Conservation (phyloP, 139 green algal genomes). For the Picochlorum sp. region DNA sequence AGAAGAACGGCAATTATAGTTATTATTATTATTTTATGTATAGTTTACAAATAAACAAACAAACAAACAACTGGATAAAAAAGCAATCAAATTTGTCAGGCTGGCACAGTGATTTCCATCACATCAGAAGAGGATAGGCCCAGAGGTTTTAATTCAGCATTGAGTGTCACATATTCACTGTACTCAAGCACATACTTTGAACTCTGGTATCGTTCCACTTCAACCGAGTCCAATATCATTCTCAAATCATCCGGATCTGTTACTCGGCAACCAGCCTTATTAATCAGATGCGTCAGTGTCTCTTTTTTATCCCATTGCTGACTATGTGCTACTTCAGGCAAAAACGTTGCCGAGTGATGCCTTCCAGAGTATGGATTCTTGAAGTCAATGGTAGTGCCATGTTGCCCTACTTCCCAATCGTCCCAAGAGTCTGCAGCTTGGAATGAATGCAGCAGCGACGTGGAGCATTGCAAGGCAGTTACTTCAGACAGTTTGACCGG, state of each 20-base stretch:
- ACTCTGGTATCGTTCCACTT: not conserved
- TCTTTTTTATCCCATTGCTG: conserved; percentile 32
- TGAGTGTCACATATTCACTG: not conserved
- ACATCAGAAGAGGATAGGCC: too few relatives aligned
- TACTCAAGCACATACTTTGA: not conserved
- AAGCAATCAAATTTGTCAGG: too few relatives aligned
- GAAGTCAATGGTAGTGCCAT: conserved; percentile 62
- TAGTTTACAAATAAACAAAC: too few relatives aligned
- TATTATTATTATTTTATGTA: too few relatives aligned
- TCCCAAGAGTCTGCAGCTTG: conserved; percentile 39
- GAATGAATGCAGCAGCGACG: conserved; percentile 64
- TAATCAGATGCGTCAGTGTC: conserved; percentile 51
- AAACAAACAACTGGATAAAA: too few relatives aligned
- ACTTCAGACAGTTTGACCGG: conserved; percentile 42
- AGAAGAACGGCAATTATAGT: too few relatives aligned
- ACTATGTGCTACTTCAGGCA: conserved; percentile 58
- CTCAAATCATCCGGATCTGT: not conserved
- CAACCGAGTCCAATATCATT: not conserved
- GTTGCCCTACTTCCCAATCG: conserved; percentile 56
- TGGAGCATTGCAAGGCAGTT: conserved; percentile 54
- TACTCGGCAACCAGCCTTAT: conserved; percentile 42
- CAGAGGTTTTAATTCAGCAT: too few relatives aligned
- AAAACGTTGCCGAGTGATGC: conserved; percentile 60
- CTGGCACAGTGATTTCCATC: too few relatives aligned
- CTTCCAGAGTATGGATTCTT: conserved; percentile 28